Conservation (phyloP, 2,329 filamentous ascomycete species). For the Paecilomyces sp. region DNA sequence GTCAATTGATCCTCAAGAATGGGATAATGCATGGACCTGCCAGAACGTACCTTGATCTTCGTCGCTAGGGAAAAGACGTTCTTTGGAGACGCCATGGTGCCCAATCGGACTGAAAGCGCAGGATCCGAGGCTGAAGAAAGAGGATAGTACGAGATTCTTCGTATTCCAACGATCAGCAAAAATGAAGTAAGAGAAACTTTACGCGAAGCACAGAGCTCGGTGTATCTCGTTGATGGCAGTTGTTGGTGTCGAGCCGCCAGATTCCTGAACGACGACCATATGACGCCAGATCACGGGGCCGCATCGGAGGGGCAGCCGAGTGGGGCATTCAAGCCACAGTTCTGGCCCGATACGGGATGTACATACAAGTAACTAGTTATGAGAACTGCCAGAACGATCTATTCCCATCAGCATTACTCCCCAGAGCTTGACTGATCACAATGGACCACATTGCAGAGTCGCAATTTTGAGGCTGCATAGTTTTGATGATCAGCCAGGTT, state of each 20-base stretch:
- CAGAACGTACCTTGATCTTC: slow-evolving; percentile 6
- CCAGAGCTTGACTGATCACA: not conserved
- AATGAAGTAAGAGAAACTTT: not conserved
- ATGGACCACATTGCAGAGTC: not conserved
- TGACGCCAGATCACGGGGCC: not conserved
- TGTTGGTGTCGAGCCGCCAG: not conserved
- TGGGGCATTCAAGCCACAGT: not conserved
- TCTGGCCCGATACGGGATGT: not conserved
- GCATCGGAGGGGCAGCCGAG: not conserved
- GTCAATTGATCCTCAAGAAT: not conserved
- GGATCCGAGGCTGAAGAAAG: not conserved
- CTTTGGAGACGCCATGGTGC: not conserved
- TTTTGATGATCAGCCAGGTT: not conserved
- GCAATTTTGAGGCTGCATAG: not conserved
- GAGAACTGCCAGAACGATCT: not conserved
- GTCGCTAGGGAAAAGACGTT: slow-evolving; percentile 7
- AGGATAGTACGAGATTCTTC: not conserved
- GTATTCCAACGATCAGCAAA: not conserved
- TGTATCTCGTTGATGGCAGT: not conserved
- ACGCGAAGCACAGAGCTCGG: not conserved
- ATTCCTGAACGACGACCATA: not conserved
- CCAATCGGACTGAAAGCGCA: not conserved
- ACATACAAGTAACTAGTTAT: not conserved
- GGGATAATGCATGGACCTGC: not conserved
- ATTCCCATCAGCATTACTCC: not conserved